A percentile compares a stretch with the other conserved stretches of the same genome.
Evolutionary conservation across 1,139 yeast species (phyloP).

Genomic region (Kodamaea derodonti): DNA sequence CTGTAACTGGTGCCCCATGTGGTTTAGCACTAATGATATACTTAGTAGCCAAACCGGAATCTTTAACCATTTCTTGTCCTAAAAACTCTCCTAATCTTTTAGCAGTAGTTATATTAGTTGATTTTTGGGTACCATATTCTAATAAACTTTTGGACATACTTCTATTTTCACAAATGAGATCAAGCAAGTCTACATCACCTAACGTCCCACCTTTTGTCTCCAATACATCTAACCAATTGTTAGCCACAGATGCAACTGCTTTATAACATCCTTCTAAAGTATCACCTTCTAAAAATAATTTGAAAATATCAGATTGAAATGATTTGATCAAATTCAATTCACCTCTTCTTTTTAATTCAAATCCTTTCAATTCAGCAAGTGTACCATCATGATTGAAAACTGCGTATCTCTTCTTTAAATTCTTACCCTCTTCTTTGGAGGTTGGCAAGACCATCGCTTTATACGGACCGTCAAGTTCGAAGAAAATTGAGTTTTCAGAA

Average conservation of each 20-base stretch:
- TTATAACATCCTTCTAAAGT: conserved; percentile 75
- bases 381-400: conserved; percentile 95
- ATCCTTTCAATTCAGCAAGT: conserved; percentile 93
- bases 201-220: conserved; percentile 83
- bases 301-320: conserved; percentile 92
- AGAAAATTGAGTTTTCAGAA: conserved; percentile 92
- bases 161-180: conserved; percentile 92
- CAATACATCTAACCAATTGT: conserved; percentile 92
- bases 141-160: conserved; percentile 90
- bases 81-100: conserved; percentile 87
- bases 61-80: conserved; percentile 97
- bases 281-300: conserved; percentile 81
- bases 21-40: conserved; percentile 89
- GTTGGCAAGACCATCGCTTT: conserved; percentile 97
- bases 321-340: conserved; percentile 90
- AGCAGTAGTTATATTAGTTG: conserved; percentile 95
- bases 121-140: conserved; percentile 87
- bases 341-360: conserved; percentile 95
- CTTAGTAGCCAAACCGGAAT: conserved; percentile 93
- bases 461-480: conserved; percentile 98
- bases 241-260: conserved; percentile 90
- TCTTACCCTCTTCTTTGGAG: conserved; percentile 96
- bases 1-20: conserved; percentile 84
- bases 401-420: conserved; percentile 92
- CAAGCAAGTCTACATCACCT: conserved; percentile 92